Evolutionary conservation across 2,329 filamentous ascomycete genomes (phyloP), one percentile per base, ranked within the genome.

Genomic region (Cladorrhinum sp.): DNA sequence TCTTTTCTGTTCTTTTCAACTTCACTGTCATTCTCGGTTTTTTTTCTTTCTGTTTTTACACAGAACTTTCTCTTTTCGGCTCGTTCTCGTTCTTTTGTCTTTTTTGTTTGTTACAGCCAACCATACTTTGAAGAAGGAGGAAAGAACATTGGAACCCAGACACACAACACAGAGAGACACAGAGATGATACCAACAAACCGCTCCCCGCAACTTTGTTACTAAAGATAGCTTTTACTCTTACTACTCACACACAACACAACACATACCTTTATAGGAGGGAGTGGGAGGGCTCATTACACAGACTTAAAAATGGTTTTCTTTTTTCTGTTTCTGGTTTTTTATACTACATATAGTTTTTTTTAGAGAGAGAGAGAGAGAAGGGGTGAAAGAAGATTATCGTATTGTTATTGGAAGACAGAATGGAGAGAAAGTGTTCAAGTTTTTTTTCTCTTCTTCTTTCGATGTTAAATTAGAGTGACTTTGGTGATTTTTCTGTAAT

Each of bases 41-140:
- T 51, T 22, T 18, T 27, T 29, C 18, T 38, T 61, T 57, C n/a
- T n/a, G n/a, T n/a, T n/a, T n/a, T n/a, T n/a, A n/a, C n/a, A n/a
- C n/a, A n/a, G n/a, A n/a, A n/a, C n/a, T n/a, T n/a, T n/a, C n/a
- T n/a, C n/a, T n/a, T n/a, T n/a, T n/a, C n/a, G n/a, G n/a, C n/a
- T n/a, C 54, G 56, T 59, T 62, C 52, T 49, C 38, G 36, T 62
- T 64, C 64, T 55, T 64, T 62, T 55, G 59, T 50, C 59, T 55
- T 60, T 64, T 60, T 68, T 53, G 65, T 55, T 64, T 64, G 63
- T 56, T 49, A 55, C 58, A 63, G 62, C 59, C 36, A 57, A 50
- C 55, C 61, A 62, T 59, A 58, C 59, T n/a, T 4, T 3, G 12
- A n/a, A 45, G 18, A 45, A 45, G 16, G 9, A 41, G 4, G n/a